These are phyloP conservation scores for Aristolochia californica DNA, from an alignment of 164 flowering plant species.

Conservation along the genomic window DNA sequence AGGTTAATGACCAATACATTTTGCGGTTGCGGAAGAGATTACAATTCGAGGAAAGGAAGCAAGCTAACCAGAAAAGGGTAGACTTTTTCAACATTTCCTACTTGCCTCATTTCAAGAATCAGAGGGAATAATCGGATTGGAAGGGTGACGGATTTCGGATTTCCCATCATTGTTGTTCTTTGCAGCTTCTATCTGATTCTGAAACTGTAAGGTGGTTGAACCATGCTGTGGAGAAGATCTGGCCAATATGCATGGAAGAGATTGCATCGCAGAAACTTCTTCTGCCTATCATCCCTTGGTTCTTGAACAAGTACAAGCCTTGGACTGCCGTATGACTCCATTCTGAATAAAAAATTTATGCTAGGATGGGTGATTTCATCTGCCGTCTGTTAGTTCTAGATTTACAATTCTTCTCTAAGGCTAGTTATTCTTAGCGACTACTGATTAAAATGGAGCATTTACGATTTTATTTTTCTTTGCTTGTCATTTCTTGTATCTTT, in stretches of 20 bases:
- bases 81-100: not conserved
- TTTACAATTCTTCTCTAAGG: too few species aligned
- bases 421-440: too few species aligned
- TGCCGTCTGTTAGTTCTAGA: not conserved
- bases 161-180: constrained; percentile 1
- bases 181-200: constrained; percentile 84
- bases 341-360: not conserved
- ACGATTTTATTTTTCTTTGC: too few species aligned
- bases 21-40: constrained; percentile 50
- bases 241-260: constrained; percentile 91
- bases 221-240: constrained; percentile 76
- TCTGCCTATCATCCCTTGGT: constrained; percentile 91
- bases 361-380: not conserved
- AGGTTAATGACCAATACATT: constrained; percentile 67
- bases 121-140: too few species aligned
- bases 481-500: too few species aligned
- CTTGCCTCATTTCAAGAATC: not conserved
- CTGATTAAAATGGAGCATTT: too few species aligned
- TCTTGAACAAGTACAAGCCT: constrained; percentile 91
- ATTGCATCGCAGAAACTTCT: constrained; percentile 84
- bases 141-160: too few species aligned
- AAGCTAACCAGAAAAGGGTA: constrained; percentile 75
- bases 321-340: constrained; percentile 85
- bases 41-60: constrained; percentile 63
- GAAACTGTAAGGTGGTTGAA: constrained; percentile 95